A percentile compares a stretch with the other conserved stretches of the same genome.
These are phyloP conservation scores for Leishmania braziliensis DNA, from an alignment of 208 protist species.

Conservation along the genomic window DNA sequence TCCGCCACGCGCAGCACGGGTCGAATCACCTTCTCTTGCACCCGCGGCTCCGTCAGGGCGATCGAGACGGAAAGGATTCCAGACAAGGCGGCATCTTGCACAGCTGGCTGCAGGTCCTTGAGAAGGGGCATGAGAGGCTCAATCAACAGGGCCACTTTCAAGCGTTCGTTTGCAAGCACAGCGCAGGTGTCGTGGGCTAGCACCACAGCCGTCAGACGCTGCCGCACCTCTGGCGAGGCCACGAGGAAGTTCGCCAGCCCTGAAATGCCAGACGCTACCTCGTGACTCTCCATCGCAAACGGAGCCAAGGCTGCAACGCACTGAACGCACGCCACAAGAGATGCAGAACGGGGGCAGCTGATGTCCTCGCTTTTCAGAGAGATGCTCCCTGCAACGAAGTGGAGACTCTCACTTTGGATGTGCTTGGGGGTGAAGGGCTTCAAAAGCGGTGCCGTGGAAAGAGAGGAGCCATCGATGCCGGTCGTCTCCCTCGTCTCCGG, in stretches of 20 bases:
- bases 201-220: conserved; percentile 52
- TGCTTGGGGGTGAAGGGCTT: background rate
- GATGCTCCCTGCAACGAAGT: conserved; percentile 33
- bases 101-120: conserved; percentile 41
- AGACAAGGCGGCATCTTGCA: conserved; percentile 63
- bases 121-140: conserved; percentile 54
- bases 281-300: conserved; percentile 38
- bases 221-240: conserved; percentile 25
- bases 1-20: conserved; percentile 45
- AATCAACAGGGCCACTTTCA: conserved; percentile 45
- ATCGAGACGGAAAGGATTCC: conserved; percentile 44
- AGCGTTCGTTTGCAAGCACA: conserved; percentile 32
- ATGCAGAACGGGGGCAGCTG: conserved; percentile 18
- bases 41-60: conserved; percentile 32
- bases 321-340: conserved; percentile 30
- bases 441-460: background rate
- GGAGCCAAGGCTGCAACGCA: conserved; percentile 34
- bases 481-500: background rate
- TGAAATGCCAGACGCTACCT: conserved; percentile 43
- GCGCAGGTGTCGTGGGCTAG: conserved; percentile 48
- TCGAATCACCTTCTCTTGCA: conserved; percentile 56
- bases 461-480: background rate
- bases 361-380: conserved; percentile 17
- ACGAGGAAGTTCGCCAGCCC: conserved; percentile 47
- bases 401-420: conserved; percentile 26